These are phyloP conservation scores for Dryas drummondii DNA, from an alignment of 306 rosid species.

Conservation along the genomic window DNA sequence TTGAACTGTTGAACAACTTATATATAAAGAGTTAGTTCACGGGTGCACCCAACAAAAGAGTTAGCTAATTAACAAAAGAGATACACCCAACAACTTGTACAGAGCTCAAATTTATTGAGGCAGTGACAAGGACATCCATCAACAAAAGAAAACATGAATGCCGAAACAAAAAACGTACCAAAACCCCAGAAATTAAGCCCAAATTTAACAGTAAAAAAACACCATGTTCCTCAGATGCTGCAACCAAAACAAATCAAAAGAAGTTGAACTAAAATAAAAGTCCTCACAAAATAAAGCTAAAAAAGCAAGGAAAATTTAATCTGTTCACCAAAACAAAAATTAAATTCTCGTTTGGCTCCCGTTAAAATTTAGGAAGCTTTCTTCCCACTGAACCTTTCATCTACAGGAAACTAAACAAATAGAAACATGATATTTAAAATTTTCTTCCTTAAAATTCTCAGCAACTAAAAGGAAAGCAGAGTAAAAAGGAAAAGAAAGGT, in stretches of 20 bases:
- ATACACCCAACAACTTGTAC: not conserved
- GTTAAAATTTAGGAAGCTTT: slow-evolving; percentile 2
- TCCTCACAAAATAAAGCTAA: no score
- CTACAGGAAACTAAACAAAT: not conserved
- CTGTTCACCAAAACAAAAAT: not conserved
- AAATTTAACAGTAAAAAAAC: not conserved
- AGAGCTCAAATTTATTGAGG: not conserved
- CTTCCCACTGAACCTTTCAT: not conserved
- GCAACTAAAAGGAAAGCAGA: slow-evolving; percentile 13
- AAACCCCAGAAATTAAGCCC: not conserved
- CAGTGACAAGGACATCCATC: not conserved
- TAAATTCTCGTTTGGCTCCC: not conserved
- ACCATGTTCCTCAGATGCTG: not conserved
- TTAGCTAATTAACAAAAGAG: slow-evolving; percentile 4
- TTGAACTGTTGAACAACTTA: not conserved
- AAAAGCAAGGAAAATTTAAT: not conserved
- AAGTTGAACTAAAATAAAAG: not conserved
- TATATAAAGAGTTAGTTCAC: slow-evolving; percentile 6
- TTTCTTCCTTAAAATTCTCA: not conserved
- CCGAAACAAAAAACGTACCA: not conserved
- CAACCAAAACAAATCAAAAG: not conserved
- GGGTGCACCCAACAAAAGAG: no score
- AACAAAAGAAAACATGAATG: not conserved
- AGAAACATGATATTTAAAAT: not conserved
- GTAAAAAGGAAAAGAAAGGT: not conserved